Evolutionary conservation across 2,329 filamentous ascomycete species (phyloP).

Genomic region (Xylaria sp.): DNA sequence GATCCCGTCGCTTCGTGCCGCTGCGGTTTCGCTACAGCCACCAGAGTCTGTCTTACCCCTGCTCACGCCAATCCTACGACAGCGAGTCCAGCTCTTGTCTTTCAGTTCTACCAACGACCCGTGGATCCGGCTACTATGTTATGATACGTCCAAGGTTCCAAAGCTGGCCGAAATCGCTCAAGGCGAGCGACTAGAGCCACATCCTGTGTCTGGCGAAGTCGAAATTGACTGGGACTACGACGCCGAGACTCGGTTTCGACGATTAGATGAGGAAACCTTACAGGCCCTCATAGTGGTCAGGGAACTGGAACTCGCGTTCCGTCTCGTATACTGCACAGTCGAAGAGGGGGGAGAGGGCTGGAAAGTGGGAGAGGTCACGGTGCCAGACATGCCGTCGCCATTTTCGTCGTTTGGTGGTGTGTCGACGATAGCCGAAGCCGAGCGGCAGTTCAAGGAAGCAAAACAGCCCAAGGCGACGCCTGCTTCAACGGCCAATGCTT

Average conservation of each 20-base stretch:
- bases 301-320: conserved; percentile 70
- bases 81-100: conserved; percentile 71
- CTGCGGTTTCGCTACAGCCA: conserved; percentile 66
- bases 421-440: conserved; percentile 67
- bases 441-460: conserved; percentile 60
- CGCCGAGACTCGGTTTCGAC: conserved; percentile 69
- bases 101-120: conserved; percentile 68
- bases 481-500: conserved; percentile 32
- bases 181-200: conserved; percentile 75
- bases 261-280: conserved; percentile 80
- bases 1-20: conserved; percentile 68
- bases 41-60: conserved; percentile 66
- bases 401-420: conserved; percentile 64
- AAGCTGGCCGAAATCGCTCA: conserved; percentile 70
- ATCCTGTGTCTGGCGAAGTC: conserved; percentile 82
- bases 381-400: conserved; percentile 66
- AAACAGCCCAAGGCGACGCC: conserved; percentile 41
- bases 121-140: conserved; percentile 79
- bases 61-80: conserved; percentile 72
- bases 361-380: conserved; percentile 76
- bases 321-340: conserved; percentile 74
- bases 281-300: conserved; percentile 71
- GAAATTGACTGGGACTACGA: conserved; percentile 77
- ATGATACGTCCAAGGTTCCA: conserved; percentile 66
- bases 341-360: conserved; percentile 74